Conservation (phyloP, 192 early-diverging fungal species). For the Paraglomus brasilianum region DNA sequence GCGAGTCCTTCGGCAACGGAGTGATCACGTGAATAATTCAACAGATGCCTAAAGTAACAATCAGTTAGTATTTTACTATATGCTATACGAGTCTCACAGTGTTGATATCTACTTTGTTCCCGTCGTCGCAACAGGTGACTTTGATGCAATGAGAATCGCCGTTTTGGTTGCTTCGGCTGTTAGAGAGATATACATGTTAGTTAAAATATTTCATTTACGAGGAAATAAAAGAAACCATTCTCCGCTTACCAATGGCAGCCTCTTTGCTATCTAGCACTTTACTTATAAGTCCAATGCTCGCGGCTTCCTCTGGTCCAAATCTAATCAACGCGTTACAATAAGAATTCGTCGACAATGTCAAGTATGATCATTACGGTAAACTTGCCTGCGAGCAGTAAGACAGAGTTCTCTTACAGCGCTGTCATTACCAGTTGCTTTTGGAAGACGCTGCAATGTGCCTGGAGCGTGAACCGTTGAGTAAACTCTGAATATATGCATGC, state of each 20-base stretch:
- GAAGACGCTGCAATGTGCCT: constrained; percentile 89
- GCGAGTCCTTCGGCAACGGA: constrained; percentile 82
- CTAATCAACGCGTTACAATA: constrained; percentile 19
- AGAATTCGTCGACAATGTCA: neutral
- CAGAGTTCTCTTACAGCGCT: constrained; percentile 90
- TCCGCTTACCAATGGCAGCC: constrained; percentile 48
- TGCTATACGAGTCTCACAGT: neutral
- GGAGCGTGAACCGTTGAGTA: neutral
- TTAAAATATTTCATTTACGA: constrained; percentile 45
- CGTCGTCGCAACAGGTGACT: constrained; percentile 83
- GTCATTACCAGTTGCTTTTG: constrained; percentile 90
- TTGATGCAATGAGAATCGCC: constrained; percentile 76
- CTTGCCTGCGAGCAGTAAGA: constrained; percentile 74
- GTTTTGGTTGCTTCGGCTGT: constrained; percentile 63
- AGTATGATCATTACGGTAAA: neutral
- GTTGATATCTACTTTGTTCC: constrained; percentile 79
- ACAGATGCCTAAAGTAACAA: constrained; percentile 56
- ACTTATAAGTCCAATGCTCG: constrained; percentile 56
- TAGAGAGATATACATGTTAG: constrained; percentile 55
- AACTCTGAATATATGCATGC: neutral
- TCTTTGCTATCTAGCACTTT: constrained; percentile 49
- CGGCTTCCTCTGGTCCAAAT: constrained; percentile 59
- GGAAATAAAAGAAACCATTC: constrained; percentile 37
- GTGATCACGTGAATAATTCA: constrained; percentile 94
- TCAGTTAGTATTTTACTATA: neutral